phyloP scores from a whole-genome alignment of 2,329 filamentous ascomycete species.

The Talaromyces amestolkiae region DNA sequence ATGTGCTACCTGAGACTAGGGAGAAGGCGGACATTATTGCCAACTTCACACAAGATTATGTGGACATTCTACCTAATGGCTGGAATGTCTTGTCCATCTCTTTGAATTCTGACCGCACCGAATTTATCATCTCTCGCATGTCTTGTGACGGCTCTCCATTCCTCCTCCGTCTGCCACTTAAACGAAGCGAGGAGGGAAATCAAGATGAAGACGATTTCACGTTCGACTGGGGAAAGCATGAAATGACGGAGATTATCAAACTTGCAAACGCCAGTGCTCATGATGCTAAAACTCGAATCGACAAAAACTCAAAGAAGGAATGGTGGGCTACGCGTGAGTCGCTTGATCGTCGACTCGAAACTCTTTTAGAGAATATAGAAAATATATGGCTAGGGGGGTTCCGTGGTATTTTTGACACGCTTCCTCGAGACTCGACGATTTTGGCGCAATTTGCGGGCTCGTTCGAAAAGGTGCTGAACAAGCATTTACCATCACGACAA shows the following conservation, averaged over 20 bases:
- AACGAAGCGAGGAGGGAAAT: slow-evolving; percentile 69
- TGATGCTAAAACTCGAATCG: slow-evolving; percentile 65
- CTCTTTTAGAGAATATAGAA: slow-evolving; percentile 81
- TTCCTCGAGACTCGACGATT: slow-evolving; percentile 60
- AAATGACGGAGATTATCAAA: slow-evolving; percentile 78
- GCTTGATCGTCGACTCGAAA: slow-evolving; percentile 72
- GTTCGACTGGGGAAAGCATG: slow-evolving; percentile 74
- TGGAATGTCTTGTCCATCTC: slow-evolving; percentile 89
- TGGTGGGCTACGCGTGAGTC: slow-evolving; percentile 89
- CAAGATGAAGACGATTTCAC: slow-evolving; percentile 81
- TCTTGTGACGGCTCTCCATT: slow-evolving; percentile 75
- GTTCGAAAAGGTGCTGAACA: slow-evolving; percentile 76
- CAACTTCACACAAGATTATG: slow-evolving; percentile 73
- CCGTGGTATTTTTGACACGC: slow-evolving; percentile 84
- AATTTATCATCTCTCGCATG: slow-evolving; percentile 86
- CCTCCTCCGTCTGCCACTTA: slow-evolving; percentile 79
- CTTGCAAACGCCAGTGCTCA: slow-evolving; percentile 83
- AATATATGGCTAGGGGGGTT: slow-evolving; percentile 95
- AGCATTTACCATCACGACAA: slow-evolving; percentile 77
- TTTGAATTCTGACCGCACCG: slow-evolving; percentile 75
- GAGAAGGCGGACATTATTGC: slow-evolving; percentile 48
- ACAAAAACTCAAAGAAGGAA: slow-evolving; percentile 70
- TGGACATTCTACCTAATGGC: slow-evolving; percentile 75
- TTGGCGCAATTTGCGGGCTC: slow-evolving; percentile 73
- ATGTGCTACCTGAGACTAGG: slow-evolving; percentile 22